Evolutionary conservation across 1,284 basidiomycete species (phyloP), one percentile per base, ranked within the genome.

Genomic region (Austroboletus niveus): DNA sequence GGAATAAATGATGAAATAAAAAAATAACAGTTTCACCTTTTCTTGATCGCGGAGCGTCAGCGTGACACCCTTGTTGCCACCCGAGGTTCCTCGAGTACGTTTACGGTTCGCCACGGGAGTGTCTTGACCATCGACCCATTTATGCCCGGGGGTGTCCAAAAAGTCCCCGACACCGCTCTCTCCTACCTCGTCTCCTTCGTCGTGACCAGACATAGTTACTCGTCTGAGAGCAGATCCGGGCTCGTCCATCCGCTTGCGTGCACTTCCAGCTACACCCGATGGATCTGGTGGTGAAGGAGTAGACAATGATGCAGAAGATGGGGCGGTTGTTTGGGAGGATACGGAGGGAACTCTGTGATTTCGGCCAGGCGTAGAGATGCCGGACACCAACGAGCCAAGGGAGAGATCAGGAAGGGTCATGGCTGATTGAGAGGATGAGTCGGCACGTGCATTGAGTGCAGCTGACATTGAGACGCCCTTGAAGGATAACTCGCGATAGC

Each of bases 1-100:
- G 9, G 36, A 17, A 47, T 1, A 27, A 34, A 7, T 0, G 11
- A 44, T n/a, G 9, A 22, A 24, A 45, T 11, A 34, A 34, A 5
- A 34, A 3, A 34, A 34, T 11, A 34, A 40, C 8, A 35, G 50
- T 34, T 2, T 31, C 62, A 93, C 94, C 81, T 97, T 94, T 72
- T 97, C 94, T 69, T 98, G 94, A 68, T 97, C 94, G 9, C 93
- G 79, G 14, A 98, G 76, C 0, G 94, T 95, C 59, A 96, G 75
- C 27, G 89, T 84, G 3, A 75, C 79, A 1, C 79, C 82, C 65
- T 88, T 89, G 36, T 75, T 71, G 3, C 66, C 72, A 10, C 72
- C 71, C 14, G 67, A 59, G 24, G 73, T 74, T n/a, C 73, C 71
- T 54, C 78, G 70, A 60, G 48, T 71, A 69, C 64, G 74, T 73